Evolutionary conservation across 2,329 filamentous ascomycete genomes (phyloP), one percentile per base, ranked within the genome.

Genomic region (Incumbomyces delicatus): DNA sequence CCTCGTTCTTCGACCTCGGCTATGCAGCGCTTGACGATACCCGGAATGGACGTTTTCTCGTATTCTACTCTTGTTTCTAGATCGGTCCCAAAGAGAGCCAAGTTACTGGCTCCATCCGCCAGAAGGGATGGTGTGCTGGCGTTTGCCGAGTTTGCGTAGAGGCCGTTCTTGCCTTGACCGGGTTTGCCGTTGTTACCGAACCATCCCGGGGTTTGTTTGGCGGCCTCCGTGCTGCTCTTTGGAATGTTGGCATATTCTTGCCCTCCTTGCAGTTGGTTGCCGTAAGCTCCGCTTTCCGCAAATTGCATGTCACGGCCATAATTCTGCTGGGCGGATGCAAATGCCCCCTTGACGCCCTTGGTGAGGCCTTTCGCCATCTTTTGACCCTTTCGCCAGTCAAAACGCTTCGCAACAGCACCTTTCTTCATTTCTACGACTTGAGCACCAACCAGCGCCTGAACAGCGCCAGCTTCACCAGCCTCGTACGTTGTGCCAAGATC

Each of bases 321-420:
- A 37, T 47, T 57, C 67, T 73, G 70, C 45, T 70, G 70, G 40
- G 77, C 78, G 37, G 83, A 83, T 41, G 82, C 83, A 50, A 95
- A 94, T 5, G 89, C 89, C 46, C 88, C 86, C 66, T 94, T 95
- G 64, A 96, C 81, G 44, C 89, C 88, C 70, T 95, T 95, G 51
- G 85, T 85, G 43, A 96, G 85, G 60, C 89, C 90, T 66, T 95
- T 94, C 22, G 89, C 89, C 58, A 96, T 83, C 47, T 86, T 89
- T 67, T 94, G 90, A 33, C 88, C 88, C 72, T 94, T 95, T 75
- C 95, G 95, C 89, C 92, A 96, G 69, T 95, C 95, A 69, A 95
- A 95, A 65, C 95, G 96, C 71, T 88, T 94, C 45, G 84, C 81
- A 62, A 95, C 88, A 17, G 38, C 48, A 27, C 85, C 88, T 69